A percentile compares a stretch with the other conserved stretches of the same genome.
phyloP scores from a whole-genome alignment of 306 rosid genomes.

The Begonia masoniana region DNA sequence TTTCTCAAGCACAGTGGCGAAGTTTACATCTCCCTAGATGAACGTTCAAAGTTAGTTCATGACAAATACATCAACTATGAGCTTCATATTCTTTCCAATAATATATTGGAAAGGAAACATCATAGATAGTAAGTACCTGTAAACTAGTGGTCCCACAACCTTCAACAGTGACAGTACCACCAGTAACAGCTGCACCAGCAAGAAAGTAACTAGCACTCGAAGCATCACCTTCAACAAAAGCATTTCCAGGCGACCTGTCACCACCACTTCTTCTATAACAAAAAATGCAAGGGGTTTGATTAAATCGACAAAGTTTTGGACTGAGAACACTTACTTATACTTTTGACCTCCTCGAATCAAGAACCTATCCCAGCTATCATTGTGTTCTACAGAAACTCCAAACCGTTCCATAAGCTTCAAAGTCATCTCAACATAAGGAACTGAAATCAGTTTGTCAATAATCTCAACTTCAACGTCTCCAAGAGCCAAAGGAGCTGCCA shows the following conservation, averaged over 20 bases:
- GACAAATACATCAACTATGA: no score
- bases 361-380: slow-evolving; percentile 71
- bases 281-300: no score
- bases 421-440: slow-evolving; percentile 98
- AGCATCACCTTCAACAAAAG: slow-evolving; percentile 98
- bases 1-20: slow-evolving; percentile 93
- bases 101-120: background rate
- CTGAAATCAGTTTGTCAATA: slow-evolving; percentile 79
- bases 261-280: no score
- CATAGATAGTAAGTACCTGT: slow-evolving; percentile 41
- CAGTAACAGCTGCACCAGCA: slow-evolving; percentile 98
- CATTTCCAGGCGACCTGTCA: slow-evolving; percentile 79
- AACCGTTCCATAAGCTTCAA: slow-evolving; percentile 95
- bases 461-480: slow-evolving; percentile 91
- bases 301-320: background rate
- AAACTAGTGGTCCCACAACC: slow-evolving; percentile 99
- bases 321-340: slow-evolving; percentile 70
- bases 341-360: slow-evolving; percentile 84
- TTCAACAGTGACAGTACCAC: slow-evolving; percentile 89
- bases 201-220: slow-evolving; percentile 99
- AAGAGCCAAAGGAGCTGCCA: slow-evolving; percentile 97
- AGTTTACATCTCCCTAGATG: slow-evolving; percentile 85
- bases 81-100: background rate
- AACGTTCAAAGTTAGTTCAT: background rate
- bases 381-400: slow-evolving; percentile 77